Conservation (phyloP, 306 rosid species). For the Vigna trinervia region DNA sequence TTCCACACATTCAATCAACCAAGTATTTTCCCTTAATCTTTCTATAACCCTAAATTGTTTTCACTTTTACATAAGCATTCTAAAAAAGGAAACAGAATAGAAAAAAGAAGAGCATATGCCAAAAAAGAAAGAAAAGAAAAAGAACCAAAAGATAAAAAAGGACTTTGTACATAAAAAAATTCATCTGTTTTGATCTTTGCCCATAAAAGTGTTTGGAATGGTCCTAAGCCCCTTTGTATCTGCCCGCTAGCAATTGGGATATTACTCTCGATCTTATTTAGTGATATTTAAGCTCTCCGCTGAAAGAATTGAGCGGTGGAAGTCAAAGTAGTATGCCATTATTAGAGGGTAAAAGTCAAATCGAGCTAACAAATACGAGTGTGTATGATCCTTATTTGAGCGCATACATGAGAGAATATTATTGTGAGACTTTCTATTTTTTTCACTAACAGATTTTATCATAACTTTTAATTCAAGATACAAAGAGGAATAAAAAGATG, state of each 20-base stretch:
- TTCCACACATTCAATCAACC: not conserved
- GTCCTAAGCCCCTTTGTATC: not conserved
- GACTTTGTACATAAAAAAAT: not conserved
- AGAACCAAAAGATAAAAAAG: not conserved
- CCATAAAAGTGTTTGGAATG: not conserved
- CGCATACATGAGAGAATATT: not conserved
- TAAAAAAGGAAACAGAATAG: not conserved
- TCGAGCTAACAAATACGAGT: not conserved
- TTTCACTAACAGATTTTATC: constrained; percentile 17
- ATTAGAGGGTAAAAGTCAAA: not conserved
- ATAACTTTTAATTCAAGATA: not conserved
- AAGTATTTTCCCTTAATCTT: not conserved
- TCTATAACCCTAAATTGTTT: constrained; percentile 2
- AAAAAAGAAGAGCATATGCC: no score
- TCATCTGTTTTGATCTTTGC: not conserved
- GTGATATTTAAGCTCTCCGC: not conserved
- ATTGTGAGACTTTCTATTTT: not conserved
- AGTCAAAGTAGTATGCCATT: not conserved
- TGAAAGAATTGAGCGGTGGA: not conserved
- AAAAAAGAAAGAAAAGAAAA: no score
- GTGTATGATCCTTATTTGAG: constrained; percentile 8
- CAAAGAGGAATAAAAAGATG: not conserved
- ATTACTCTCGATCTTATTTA: not conserved
- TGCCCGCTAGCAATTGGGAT: not conserved
- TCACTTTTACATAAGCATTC: not conserved